Evolutionary conservation across 2,329 filamentous ascomycete species (phyloP).

Genomic region (Diaporthe sp.): DNA sequence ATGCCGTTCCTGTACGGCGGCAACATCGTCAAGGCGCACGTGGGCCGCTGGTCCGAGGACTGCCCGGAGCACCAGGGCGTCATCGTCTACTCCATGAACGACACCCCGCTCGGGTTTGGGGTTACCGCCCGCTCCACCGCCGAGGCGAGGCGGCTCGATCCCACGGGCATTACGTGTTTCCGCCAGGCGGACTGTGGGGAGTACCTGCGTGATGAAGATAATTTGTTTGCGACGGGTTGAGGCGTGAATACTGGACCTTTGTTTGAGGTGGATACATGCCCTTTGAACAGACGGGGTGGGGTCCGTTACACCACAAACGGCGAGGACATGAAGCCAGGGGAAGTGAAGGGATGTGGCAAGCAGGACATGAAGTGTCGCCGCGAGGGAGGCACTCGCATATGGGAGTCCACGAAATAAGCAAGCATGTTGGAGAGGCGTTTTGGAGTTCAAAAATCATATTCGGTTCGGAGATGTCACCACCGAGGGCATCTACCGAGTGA

Average conservation of each 20-base stretch:
- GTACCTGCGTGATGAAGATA: conserved; percentile 87
- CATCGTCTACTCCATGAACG: conserved; percentile 90
- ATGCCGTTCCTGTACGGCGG: conserved; percentile 98
- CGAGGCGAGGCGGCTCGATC: conserved; percentile 85
- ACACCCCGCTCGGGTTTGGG: conserved; percentile 93
- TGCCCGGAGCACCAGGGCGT: conserved; percentile 93
- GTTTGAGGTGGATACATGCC: not conserved
- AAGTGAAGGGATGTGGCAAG: not conserved
- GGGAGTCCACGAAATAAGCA: not conserved
- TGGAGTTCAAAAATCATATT: conserved; percentile 19
- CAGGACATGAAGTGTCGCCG: not conserved
- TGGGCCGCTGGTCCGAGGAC: conserved; percentile 89
- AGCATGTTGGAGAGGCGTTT: conserved; percentile 41
- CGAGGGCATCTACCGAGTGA: not conserved
- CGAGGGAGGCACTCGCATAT: not conserved
- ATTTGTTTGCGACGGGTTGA: conserved; percentile 67
- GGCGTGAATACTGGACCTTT: not conserved
- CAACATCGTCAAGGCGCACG: conserved; percentile 77
- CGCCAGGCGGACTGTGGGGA: conserved; percentile 94
- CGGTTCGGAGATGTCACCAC: not conserved
- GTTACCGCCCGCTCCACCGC: conserved; percentile 89
- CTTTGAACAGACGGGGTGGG: no score
- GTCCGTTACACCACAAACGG: no score
- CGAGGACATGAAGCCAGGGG: not conserved
- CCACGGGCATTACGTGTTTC: conserved; percentile 90